Evolutionary conservation across 371 early-diverging fungal species (phyloP).

Genomic region (Mortierella sp.): DNA sequence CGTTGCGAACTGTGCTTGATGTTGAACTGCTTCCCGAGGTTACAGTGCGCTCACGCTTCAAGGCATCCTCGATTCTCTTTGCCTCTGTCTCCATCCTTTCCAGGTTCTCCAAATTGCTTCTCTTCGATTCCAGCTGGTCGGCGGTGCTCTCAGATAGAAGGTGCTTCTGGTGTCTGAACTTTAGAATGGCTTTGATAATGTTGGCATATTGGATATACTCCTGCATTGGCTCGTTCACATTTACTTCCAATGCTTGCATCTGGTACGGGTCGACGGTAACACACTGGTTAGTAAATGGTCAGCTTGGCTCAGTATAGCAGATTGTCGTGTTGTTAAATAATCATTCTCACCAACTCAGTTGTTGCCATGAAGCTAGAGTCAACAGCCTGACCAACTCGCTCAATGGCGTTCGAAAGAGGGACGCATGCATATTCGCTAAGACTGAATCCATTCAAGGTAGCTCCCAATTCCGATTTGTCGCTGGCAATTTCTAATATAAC

Average conservation of each 20-base stretch:
- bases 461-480: conserved; percentile 92
- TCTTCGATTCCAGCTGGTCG: conserved; percentile 79
- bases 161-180: conserved; percentile 87
- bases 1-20: conserved; percentile 9
- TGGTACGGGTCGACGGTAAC: conserved; percentile 13
- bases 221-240: conserved; percentile 85
- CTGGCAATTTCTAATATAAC: conserved; percentile 64
- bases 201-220: conserved; percentile 91
- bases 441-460: conserved; percentile 94
- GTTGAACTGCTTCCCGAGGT: conserved; percentile 6
- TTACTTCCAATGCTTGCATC: conserved; percentile 78
- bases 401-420: conserved; percentile 85
- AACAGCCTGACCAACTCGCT: conserved; percentile 91
- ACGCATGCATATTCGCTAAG: conserved; percentile 76
- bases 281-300: not conserved
- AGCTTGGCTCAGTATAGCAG: not conserved
- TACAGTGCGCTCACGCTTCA: conserved; percentile 62
- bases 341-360: conserved; percentile 68
- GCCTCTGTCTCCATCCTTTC: conserved; percentile 88
- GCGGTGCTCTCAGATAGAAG: conserved; percentile 86
- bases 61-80: conserved; percentile 84
- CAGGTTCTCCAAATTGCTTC: conserved; percentile 72
- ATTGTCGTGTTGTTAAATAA: not conserved
- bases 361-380: conserved; percentile 87
- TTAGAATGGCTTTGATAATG: conserved; percentile 86